Evolutionary conservation across 164 flowering plant species (phyloP), one percentile per base, ranked within the genome.

Genomic region (Euptelea pleiosperma): DNA sequence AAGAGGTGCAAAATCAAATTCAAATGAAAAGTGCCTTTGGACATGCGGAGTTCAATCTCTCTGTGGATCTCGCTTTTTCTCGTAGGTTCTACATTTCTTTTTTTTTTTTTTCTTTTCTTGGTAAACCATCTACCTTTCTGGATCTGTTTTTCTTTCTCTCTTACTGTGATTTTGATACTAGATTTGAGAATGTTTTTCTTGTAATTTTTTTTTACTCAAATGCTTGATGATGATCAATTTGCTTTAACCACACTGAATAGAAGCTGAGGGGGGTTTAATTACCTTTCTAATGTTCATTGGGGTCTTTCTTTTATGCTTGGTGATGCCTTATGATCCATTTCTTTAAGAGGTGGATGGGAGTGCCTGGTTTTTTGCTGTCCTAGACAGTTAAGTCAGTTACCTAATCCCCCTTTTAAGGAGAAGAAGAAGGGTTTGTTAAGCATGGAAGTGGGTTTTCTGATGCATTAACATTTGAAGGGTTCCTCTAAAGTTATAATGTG

Each of bases 31-130:
- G n/a, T n/a, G n/a, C n/a, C 57, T 12, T 53, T 53, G 57, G 57
- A 53, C 57, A 53, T 53, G 57, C 57, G 40, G 41, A 19, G 34
- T 53, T 28, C 57, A 33, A 1, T 35, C 41, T 53, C 42, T 19
- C 2, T 16, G 18, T 48, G 52, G 57, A 37, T 53, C 36, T 43
- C 36, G 24, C 42, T 43, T 53, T 53, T 48, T 53, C 57, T 53
- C 57, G 57, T 53, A 53, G 26, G 57, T 37, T 36, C 42, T 34
- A 53, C 41, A 53, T 19, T 22, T 28, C 21, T 5, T 6, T 18
- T 10, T 6, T 15, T 21, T 12, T 22, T n/a, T 53, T 15, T 2
- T 35, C 22, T 11, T 30, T 9, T 3, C 8, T 10, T 8, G n/a
- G n/a, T n/a, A n/a, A n/a, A n/a, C n/a, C n/a, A n/a, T n/a, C n/a